Evolutionary conservation across 306 rosid genomes (phyloP).

Genomic region (Malus sieversii): DNA sequence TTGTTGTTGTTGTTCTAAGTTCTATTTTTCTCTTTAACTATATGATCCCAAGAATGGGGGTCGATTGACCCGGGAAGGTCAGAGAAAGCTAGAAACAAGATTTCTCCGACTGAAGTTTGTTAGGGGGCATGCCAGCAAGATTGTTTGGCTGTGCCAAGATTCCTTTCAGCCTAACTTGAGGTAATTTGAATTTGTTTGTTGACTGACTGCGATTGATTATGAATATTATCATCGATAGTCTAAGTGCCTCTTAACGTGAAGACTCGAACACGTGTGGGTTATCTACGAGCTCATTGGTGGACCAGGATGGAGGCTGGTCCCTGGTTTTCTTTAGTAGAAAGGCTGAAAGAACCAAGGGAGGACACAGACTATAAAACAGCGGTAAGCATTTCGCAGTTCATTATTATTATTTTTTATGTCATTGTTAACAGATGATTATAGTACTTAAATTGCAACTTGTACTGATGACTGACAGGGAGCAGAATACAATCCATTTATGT

Average conservation of each 20-base stretch:
- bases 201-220: background rate
- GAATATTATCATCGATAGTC: background rate
- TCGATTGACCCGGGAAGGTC: background rate
- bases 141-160: slow-evolving; percentile 23
- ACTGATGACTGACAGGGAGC: slow-evolving; percentile 5
- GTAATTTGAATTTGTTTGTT: slow-evolving; percentile 24
- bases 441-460: slow-evolving; percentile 4
- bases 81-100: slow-evolving; percentile 7
- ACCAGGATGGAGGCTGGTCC: slow-evolving; percentile 15
- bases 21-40: background rate
- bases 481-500: background rate
- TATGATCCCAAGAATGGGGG: background rate
- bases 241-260: slow-evolving; percentile 14
- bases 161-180: slow-evolving; percentile 36
- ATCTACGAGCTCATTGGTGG: slow-evolving; percentile 12
- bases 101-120: slow-evolving; percentile 19
- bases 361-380: background rate
- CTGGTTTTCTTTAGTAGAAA: slow-evolving; percentile 17
- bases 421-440: background rate
- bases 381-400: background rate
- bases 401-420: background rate
- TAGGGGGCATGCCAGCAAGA: slow-evolving; percentile 50
- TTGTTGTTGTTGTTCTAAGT: too few species aligned
- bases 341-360: background rate
- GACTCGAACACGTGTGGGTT: slow-evolving; percentile 41